A percentile compares a stretch with the other conserved stretches of the same genome.
Evolutionary conservation across 371 early-diverging fungal genomes (phyloP).

Genomic region (Apophysomyces elegans): DNA sequence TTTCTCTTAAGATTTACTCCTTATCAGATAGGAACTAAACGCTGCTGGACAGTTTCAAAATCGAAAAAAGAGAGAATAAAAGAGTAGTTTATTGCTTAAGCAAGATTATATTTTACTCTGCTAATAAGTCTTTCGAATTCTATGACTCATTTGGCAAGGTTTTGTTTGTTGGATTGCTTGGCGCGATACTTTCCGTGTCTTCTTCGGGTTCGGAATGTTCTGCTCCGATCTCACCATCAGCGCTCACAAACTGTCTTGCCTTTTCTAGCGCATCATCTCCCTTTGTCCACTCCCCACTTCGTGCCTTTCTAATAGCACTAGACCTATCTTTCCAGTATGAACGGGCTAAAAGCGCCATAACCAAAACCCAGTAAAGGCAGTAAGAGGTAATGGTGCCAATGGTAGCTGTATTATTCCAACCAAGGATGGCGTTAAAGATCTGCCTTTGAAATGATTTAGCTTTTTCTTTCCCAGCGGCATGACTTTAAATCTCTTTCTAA

Average conservation of each 20-base stretch:
- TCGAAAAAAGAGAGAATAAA: too few relatives aligned
- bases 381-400: constrained; percentile 72
- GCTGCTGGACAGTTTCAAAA: too few relatives aligned
- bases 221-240: constrained; percentile 30
- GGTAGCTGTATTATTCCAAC: constrained; percentile 81
- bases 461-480: not conserved
- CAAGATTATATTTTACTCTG: too few relatives aligned
- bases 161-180: too few relatives aligned
- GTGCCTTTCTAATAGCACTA: constrained; percentile 21
- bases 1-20: too few relatives aligned
- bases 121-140: too few relatives aligned
- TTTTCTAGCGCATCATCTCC: constrained; percentile 37
- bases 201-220: too few relatives aligned
- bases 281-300: constrained; percentile 28
- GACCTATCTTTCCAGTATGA: constrained; percentile 48
- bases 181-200: too few relatives aligned
- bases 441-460: constrained; percentile 11
- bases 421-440: constrained; percentile 38
- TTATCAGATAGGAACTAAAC: too few relatives aligned
- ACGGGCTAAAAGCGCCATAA: constrained; percentile 54
- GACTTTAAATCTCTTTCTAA: not conserved
- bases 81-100: too few relatives aligned
- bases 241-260: constrained; percentile 31
- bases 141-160: too few relatives aligned
- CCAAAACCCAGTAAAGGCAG: constrained; percentile 73